Percentiles rank a stretch among this genome's conserved stretches.
phyloP scores from a whole-genome alignment of 2,329 filamentous ascomycete genomes.

The Monosporascus sp. region DNA sequence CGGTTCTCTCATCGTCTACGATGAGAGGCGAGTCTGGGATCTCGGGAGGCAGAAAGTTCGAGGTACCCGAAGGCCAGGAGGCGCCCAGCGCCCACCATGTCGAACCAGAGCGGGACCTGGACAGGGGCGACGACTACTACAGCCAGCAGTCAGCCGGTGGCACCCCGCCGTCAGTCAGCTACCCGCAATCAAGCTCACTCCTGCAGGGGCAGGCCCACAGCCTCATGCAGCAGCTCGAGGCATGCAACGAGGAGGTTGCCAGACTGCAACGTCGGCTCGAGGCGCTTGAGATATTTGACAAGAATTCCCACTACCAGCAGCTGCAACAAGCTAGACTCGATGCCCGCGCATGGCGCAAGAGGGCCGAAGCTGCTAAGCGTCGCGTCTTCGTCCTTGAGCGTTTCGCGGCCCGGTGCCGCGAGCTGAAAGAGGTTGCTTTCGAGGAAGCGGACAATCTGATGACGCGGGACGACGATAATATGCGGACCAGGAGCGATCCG shows the following conservation, averaged over 20 bases:
- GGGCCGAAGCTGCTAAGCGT: conserved; percentile 53
- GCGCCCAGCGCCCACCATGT: too few species aligned
- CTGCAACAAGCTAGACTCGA: conserved; percentile 40
- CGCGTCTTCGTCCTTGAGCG: conserved; percentile 44
- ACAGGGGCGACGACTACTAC: not conserved
- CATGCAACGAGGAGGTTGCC: conserved; percentile 39
- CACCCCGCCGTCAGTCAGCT: conserved; percentile 7
- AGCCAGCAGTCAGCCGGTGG: not conserved
- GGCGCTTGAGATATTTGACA: conserved; percentile 36
- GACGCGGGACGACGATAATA: not conserved
- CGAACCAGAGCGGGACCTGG: conserved; percentile 1
- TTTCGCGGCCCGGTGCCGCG: conserved; percentile 27
- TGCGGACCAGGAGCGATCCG: too few species aligned
- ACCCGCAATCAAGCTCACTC: conserved; percentile 25
- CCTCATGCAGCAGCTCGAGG: conserved; percentile 43
- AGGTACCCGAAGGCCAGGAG: too few species aligned
- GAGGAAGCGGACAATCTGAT: conserved; percentile 2
- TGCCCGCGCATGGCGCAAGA: conserved; percentile 45
- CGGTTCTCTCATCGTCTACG: not conserved
- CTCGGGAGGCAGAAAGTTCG: too few species aligned
- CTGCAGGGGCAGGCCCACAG: conserved; percentile 45
- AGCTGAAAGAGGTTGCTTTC: conserved; percentile 4
- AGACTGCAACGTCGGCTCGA: conserved; percentile 43
- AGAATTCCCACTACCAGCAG: conserved; percentile 44
- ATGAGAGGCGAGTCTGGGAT: not conserved